These are phyloP conservation scores for Kwoniella heveanensis DNA, from an alignment of 768 basidiomycete species.

Conservation along the genomic window DNA sequence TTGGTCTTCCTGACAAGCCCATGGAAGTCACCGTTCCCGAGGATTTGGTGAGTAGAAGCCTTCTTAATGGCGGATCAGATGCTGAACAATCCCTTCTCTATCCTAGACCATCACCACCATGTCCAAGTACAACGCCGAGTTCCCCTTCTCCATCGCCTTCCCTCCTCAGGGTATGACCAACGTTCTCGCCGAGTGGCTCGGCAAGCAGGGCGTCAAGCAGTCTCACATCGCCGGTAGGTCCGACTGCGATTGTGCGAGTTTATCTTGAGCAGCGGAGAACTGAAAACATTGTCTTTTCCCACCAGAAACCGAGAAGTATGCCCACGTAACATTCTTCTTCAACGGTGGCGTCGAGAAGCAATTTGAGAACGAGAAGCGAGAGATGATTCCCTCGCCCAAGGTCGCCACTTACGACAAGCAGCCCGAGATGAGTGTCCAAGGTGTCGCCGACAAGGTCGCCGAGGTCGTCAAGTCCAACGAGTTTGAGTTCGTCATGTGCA, in stretches of 20 bases:
- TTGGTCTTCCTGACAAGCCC: constrained; percentile 80
- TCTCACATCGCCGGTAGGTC: constrained; percentile 77
- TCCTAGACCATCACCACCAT: constrained; percentile 84
- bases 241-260: no score
- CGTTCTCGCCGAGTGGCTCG: constrained; percentile 89
- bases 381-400: constrained; percentile 88
- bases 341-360: constrained; percentile 95
- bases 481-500: constrained; percentile 94
- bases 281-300: no score
- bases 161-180: constrained; percentile 93
- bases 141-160: constrained; percentile 86
- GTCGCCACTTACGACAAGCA: constrained; percentile 92
- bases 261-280: no score
- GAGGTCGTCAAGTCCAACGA: constrained; percentile 70
- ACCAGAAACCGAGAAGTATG: constrained; percentile 97
- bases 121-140: constrained; percentile 89
- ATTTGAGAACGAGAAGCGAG: constrained; percentile 76
- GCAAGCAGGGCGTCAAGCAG: constrained; percentile 76
- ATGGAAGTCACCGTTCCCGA: constrained; percentile 80
- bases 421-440: constrained; percentile 85
- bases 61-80: background rate
- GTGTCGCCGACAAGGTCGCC: constrained; percentile 89
- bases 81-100: background rate
- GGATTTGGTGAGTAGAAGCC: constrained; percentile 65
- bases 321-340: constrained; percentile 98